Base-by-base conservation (phyloP, 805 yeast genomes). In the Citeromyces matritensis region DNA sequence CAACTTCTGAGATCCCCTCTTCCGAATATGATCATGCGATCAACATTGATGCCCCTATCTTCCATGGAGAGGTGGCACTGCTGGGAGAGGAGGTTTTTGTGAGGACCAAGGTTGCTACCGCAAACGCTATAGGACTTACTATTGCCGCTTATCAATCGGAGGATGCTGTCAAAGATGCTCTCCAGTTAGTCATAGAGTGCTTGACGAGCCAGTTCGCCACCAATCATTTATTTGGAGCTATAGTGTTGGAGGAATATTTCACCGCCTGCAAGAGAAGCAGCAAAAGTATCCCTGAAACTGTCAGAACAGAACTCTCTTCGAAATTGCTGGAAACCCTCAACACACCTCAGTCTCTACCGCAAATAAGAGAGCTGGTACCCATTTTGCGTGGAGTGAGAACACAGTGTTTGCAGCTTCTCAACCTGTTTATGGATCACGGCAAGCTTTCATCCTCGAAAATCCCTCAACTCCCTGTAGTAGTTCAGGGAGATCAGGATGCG, bases 401-500 rank as follows among this genome's bases (percentile, higher is more conserved):
- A 0, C 86, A 85, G 35, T 84, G 95, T 49, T 72, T 81, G 42
- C 84, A 88, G 31, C 53, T 91, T 32, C 69, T 85, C 39, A 73
- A 77, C 33, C 73, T 84, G 1, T 82, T 91, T 51, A 69, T 74
- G 26, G 84, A 77, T 31, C 69, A 63, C 23, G 95, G 88, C 4
- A 79, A 77, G 49, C 51, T 88, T 13, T 63, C 88, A 1, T 67
- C 72, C 9, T 60, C 67, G 13, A 78, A 76, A 46, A 50, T 84
- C 4, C 96, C 96, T 1, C 80, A 74, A 33, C 51, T 91, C 12
- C 91, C 98, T 0, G 75, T 85, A 4, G 73, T 86, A 7, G 95
- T 88, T 4, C 88, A 85, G 51, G 98, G 98, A 24, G 97, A 91
- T 47, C 63, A 73, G 1, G 94, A 82, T 37, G 94, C 96, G 2